Conservation (phyloP, 805 yeast species). For the Naumovozyma baii region DNA sequence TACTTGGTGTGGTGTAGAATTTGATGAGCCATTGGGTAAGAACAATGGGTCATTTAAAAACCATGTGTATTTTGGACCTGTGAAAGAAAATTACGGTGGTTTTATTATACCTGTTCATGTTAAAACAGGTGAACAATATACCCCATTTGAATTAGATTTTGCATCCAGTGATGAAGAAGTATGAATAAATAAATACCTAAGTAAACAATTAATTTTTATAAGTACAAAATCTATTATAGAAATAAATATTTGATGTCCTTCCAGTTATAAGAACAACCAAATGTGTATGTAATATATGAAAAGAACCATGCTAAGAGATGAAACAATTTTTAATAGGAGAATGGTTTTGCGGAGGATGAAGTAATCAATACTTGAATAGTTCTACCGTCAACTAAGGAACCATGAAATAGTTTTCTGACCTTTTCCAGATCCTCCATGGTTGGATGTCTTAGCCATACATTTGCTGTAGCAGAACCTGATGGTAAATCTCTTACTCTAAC, state of each 20-base stretch:
- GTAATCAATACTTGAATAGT: conserved; percentile 30
- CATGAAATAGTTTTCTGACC: conserved; percentile 31
- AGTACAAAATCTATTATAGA: too few species aligned
- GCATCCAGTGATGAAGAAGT: conserved; percentile 35
- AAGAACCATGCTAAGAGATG: not conserved
- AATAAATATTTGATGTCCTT: too few species aligned
- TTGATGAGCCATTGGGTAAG: conserved; percentile 80
- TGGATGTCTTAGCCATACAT: conserved; percentile 28
- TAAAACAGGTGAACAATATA: conserved; percentile 49
- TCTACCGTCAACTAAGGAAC: conserved; percentile 42
- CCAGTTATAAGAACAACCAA: not conserved
- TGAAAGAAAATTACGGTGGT: conserved; percentile 52
- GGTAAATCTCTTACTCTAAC: conserved; percentile 30
- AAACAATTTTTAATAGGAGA: conserved; percentile 1
- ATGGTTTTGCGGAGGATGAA: conserved; percentile 9
- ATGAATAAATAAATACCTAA: conserved; percentile 4
- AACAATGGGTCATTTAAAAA: conserved; percentile 72
- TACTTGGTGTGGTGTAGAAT: conserved; percentile 76
- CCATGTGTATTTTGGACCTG: conserved; percentile 46
- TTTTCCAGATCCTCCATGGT: conserved; percentile 18
- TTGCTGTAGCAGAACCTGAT: conserved; percentile 34
- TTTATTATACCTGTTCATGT: conserved; percentile 64
- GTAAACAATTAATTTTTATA: too few species aligned
- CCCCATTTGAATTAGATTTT: conserved; percentile 38
- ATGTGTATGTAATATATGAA: too few species aligned